Conservation (phyloP, 2,329 filamentous ascomycete species). For the Macrophomina phaseolina region DNA sequence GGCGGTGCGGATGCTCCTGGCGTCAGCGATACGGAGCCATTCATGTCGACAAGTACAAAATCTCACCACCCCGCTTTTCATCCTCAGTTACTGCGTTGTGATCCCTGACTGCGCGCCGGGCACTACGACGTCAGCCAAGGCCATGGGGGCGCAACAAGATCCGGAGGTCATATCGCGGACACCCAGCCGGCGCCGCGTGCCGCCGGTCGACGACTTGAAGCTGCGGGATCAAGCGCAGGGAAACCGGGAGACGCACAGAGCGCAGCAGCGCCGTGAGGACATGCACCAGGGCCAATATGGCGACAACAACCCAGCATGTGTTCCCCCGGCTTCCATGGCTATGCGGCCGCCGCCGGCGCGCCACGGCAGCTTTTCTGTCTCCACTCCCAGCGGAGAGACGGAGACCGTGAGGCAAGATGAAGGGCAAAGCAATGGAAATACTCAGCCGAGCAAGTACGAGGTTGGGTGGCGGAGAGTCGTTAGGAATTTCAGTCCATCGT, state of each 20-base stretch:
- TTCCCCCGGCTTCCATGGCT: constrained; percentile 16
- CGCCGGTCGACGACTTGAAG: constrained; percentile 10
- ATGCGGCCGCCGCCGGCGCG: neutral
- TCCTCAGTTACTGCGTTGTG: neutral
- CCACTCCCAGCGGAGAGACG: constrained; percentile 1
- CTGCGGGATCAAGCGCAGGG: neutral
- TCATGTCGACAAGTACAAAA: neutral
- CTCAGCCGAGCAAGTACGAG: constrained; percentile 13
- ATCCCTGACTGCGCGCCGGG: too few relatives aligned
- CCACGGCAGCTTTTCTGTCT: neutral
- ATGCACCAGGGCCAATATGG: neutral
- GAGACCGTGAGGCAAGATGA: neutral
- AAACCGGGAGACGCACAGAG: neutral
- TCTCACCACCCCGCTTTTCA: neutral
- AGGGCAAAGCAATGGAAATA: neutral
- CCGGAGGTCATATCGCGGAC: constrained; percentile 17
- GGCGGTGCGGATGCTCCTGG: constrained; percentile 20
- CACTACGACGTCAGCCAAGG: neutral
- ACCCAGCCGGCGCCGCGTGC: constrained; percentile 12
- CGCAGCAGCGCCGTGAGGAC: neutral
- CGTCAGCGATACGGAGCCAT: constrained; percentile 18
- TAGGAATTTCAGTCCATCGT: constrained; percentile 44
- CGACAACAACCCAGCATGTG: constrained; percentile 17
- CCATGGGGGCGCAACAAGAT: constrained; percentile 15
- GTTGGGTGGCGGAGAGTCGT: constrained; percentile 42